Evolutionary conservation across 2,329 filamentous ascomycete species (phyloP).

Genomic region (Chrysosporium queenslandicum): DNA sequence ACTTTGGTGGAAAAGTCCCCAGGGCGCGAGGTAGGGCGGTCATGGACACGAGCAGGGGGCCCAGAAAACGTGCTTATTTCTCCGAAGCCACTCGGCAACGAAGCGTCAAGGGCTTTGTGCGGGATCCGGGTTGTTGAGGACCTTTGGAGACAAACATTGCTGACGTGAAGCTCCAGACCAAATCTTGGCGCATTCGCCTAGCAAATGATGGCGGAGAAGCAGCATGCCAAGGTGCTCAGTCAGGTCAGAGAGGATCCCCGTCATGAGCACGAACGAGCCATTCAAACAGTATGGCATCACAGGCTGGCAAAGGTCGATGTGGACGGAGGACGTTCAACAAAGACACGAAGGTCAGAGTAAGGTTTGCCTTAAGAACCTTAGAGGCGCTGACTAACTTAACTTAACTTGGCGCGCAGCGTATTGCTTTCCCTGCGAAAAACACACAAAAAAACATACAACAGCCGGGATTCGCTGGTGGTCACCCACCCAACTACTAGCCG

Average conservation of each 20-base stretch:
- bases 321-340: neutral
- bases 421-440: too few relatives aligned
- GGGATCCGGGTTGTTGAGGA: conserved; percentile 8
- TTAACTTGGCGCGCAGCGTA: neutral
- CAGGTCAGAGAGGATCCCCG: neutral
- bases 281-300: too few relatives aligned
- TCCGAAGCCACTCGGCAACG: neutral
- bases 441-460: neutral
- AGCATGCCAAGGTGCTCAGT: neutral
- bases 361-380: neutral
- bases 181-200: too few relatives aligned
- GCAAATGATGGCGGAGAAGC: neutral
- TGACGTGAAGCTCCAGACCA: neutral
- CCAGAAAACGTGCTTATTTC: neutral
- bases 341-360: neutral
- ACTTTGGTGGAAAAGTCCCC: conserved; percentile 10
- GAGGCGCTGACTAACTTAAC: neutral
- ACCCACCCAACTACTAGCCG: too few relatives aligned
- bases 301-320: neutral
- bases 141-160: conserved; percentile 9
- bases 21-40: too few relatives aligned
- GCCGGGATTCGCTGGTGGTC: too few relatives aligned
- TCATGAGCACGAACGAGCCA: too few relatives aligned
- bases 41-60: too few relatives aligned
- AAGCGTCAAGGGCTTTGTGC: neutral